These are phyloP conservation scores for Arxiozyma slooffiae DNA, from an alignment of 1,139 yeast species.

Conservation along the genomic window DNA sequence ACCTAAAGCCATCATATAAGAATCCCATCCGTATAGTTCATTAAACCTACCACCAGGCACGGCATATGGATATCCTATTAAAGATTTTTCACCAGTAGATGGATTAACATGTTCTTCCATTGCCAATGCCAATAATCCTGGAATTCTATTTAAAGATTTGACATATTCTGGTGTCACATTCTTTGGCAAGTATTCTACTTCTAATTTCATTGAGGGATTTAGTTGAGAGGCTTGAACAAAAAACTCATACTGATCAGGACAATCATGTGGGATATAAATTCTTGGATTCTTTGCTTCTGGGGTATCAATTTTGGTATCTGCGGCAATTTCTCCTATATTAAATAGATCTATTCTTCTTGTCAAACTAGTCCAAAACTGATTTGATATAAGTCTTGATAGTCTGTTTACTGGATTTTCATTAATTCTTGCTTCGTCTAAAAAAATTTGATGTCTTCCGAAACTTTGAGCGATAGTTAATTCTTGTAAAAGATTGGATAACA, in stretches of 20 bases:
- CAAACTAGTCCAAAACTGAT: slow-evolving; percentile 72
- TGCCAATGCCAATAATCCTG: slow-evolving; percentile 81
- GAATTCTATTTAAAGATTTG: slow-evolving; percentile 65
- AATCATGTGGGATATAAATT: slow-evolving; percentile 64
- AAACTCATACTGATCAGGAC: slow-evolving; percentile 65
- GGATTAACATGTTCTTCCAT: slow-evolving; percentile 45
- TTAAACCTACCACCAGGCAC: slow-evolving; percentile 98
- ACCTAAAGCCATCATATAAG: slow-evolving; percentile 87
- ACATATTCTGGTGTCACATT: slow-evolving; percentile 60
- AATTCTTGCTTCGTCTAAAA: slow-evolving; percentile 72
- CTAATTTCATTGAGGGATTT: slow-evolving; percentile 52
- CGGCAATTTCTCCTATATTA: slow-evolving; percentile 59
- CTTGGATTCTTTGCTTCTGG: slow-evolving; percentile 49
- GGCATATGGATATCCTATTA: slow-evolving; percentile 72
- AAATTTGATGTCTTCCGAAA: slow-evolving; percentile 65
- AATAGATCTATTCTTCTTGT: slow-evolving; percentile 62
- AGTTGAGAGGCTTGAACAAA: slow-evolving; percentile 45
- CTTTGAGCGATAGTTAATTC: slow-evolving; percentile 82
- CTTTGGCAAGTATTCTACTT: slow-evolving; percentile 62
- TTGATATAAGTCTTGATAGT: slow-evolving; percentile 61
- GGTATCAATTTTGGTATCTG: slow-evolving; percentile 65
- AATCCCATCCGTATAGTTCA: slow-evolving; percentile 97
- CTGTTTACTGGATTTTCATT: slow-evolving; percentile 84
- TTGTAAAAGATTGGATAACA: slow-evolving; percentile 79
- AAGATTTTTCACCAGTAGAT: slow-evolving; percentile 37